Evolutionary conservation across 2,329 filamentous ascomycete species (phyloP), one percentile per base, ranked within the genome.

Genomic region (Orbilia javanica): DNA sequence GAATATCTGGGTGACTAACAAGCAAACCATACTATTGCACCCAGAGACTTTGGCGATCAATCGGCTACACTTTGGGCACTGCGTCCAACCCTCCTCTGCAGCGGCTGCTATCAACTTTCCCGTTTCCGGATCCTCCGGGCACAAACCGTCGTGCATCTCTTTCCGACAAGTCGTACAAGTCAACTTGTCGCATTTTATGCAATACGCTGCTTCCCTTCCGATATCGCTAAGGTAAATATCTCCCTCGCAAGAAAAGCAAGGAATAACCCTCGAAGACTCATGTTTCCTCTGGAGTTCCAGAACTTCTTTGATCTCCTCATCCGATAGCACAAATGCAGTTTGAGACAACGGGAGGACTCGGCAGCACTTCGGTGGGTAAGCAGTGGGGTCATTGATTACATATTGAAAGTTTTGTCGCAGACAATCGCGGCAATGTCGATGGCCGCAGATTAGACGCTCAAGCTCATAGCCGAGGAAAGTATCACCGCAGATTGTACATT

Each of bases 111-210:
- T 67, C 31, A 78, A 39, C 1, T 5, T 42, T 4, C 68, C 67
- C n/a, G 74, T 78, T 34, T 72, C 74, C 3, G 74, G 74, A 25
- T 78, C 74, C 11, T 78, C 74, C 22, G 74, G 74, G 13, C 74
- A 78, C 18, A 78, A 53, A 34, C 72, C 74, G 5, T 44, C 20
- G 39, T 78, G 74, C 74, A 78, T 78, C 34, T 78, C 74, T 25
- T 78, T 78, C 18, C 53, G 62, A 50, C 74, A 78, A 3, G 18
- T 72, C 1, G 66, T 68, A 22, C 74, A 78, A n/a, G 74, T 78
- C 60, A 72, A 52, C n/a, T 72, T 78, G 20, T 72, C 13, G 44
- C 74, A 78, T 4, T 36, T 34, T 3, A 67, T 29, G 44, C 74
- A 78, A 53, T 78, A 78, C 29, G 74, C 74, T 8, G 74, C 67